These are phyloP conservation scores for Boletus coccyginus DNA, from an alignment of 768 basidiomycete genomes.

Conservation along the genomic window DNA sequence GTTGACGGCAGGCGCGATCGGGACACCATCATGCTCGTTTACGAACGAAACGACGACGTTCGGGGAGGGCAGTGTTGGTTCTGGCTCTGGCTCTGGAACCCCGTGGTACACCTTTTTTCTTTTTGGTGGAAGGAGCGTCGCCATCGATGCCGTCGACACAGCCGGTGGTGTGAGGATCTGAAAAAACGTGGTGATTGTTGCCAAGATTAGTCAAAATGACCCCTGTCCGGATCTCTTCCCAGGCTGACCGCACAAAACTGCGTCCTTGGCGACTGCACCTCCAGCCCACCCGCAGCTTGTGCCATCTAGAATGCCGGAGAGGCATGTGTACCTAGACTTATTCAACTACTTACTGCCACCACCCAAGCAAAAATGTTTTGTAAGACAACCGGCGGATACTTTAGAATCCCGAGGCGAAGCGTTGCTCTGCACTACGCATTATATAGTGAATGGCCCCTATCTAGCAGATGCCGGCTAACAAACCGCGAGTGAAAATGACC, in stretches of 20 bases:
- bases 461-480: constrained; percentile 10
- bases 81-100: constrained; percentile 59
- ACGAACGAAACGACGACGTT: constrained; percentile 91
- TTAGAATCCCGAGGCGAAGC: neutral
- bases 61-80: constrained; percentile 46
- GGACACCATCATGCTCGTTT: constrained; percentile 77
- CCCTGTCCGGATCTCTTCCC: neutral
- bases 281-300: too few species aligned
- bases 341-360: too few species aligned
- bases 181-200: neutral
- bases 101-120: constrained; percentile 82
- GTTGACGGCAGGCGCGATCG: constrained; percentile 84
- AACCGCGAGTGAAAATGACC: neutral
- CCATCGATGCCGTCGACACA: too few species aligned
- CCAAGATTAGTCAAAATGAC: constrained; percentile 15
- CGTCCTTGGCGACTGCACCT: too few species aligned
- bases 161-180: neutral
- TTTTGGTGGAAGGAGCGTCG: constrained; percentile 83
- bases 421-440: neutral
- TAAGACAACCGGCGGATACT: neutral
- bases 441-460: neutral
- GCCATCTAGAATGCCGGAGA: too few species aligned
- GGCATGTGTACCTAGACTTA: neutral
- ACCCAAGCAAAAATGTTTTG: neutral
- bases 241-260: neutral